A percentile compares a stretch with the other conserved stretches of the same genome.
Conservation (phyloP, 352 stramenopile species). For the Aphanomyces cochlioides region DNA sequence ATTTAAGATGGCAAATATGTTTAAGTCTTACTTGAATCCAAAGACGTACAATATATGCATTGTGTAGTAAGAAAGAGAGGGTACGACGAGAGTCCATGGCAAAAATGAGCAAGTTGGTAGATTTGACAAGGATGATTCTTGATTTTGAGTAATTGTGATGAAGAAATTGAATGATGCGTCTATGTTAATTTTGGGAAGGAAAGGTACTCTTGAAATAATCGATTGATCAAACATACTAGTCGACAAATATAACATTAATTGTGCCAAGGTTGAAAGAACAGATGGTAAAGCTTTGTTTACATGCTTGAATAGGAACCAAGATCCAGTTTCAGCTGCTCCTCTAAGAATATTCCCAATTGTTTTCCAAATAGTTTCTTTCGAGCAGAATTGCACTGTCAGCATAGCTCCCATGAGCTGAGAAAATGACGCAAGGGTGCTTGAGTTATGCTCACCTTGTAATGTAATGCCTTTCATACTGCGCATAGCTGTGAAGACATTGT, state of each 20-base stretch:
- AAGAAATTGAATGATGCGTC: conserved; percentile 16
- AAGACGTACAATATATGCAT: neutral
- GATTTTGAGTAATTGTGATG: neutral
- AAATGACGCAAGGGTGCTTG: neutral
- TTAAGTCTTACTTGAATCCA: conserved; percentile 15
- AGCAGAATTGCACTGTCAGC: neutral
- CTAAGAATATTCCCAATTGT: neutral
- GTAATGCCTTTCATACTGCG: neutral
- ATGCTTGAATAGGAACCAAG: conserved; percentile 5
- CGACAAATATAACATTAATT: conserved; percentile 18
- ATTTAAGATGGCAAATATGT: neutral
- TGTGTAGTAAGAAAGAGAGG: neutral
- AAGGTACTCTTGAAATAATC: neutral
- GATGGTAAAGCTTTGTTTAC: neutral
- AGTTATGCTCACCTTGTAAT: conserved; percentile 7
- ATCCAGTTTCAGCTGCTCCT: conserved; percentile 11
- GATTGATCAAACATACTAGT: neutral
- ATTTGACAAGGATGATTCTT: neutral
- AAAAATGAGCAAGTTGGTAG: conserved; percentile 4
- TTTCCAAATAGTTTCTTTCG: conserved; percentile 2
- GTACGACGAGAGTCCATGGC: conserved; percentile 13
- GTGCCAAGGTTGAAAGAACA: neutral
- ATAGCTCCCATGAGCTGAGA: conserved; percentile 6
- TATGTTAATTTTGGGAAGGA: neutral
- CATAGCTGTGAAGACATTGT: neutral